Evolutionary conservation across 1,284 basidiomycete genomes (phyloP), one percentile per base, ranked within the genome.

Genomic region (Hymenochaete sp.): DNA sequence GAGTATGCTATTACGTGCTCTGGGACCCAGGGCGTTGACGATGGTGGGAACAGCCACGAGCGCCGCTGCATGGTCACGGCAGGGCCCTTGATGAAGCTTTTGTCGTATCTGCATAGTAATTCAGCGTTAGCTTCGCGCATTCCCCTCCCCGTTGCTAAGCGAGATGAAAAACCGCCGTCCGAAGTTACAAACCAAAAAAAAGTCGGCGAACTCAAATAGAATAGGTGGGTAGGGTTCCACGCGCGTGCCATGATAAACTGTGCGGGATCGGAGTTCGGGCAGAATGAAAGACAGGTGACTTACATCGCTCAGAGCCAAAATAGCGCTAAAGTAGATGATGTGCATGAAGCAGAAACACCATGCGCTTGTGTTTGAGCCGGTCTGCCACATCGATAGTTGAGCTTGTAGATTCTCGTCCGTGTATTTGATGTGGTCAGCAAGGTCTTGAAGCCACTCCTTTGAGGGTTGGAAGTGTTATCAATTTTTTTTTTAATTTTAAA

Each of bases 291-390:
- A 39, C 4, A 24, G 29, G 36, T 26, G 50, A 68, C 73, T 62
- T 54, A 84, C 83, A 58, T 72, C 67, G 52, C 73, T 71, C 25
- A 86, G 58, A n/a, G 74, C 79, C 43, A 86, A 65, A 25, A 71
- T 66, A 53, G 74, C 75, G 45, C 79, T 79, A 29, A 79, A 77
- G 53, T 85, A 73, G 51, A 80, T 63, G 28, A 76, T 67, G 57
- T 87, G 84, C 68, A 85, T 80, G 57, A 71, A 70, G 52, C 74
- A 81, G 61, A 73, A 88, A 54, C 77, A 80, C 85, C 84, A 88
- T 8, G 82, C 81, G 39, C 82, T 79, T 14, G 70, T 73, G 53
- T 82, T 86, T 3, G 80, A 80, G 53, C 73, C 73, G 8, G 82
- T 85, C 56, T 84, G 82, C 55, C 85, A 80, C 72, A 85, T 82